phyloP scores from a whole-genome alignment of 2,329 filamentous ascomycete species.

The Dactylellina haptotyla region DNA sequence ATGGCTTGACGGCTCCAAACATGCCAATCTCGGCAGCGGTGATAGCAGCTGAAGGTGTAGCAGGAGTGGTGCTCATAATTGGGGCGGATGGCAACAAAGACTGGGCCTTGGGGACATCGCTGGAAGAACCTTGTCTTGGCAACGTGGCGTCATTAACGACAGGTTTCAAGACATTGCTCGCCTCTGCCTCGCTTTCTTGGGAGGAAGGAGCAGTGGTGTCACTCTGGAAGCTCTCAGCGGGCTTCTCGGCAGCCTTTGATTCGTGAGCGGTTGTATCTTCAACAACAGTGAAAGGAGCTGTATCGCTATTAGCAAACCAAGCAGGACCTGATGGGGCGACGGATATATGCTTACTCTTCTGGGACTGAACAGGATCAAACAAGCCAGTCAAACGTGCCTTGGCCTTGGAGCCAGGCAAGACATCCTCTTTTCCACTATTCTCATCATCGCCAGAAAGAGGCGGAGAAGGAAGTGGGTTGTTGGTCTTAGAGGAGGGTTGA shows the following conservation, averaged over 20 bases:
- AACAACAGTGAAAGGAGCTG: conserved; percentile 46
- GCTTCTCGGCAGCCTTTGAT: conserved; percentile 1
- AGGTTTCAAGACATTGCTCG: conserved; percentile 45
- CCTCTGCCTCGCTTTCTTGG: conserved; percentile 16
- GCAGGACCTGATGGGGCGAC: not conserved
- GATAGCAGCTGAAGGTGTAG: conserved; percentile 34
- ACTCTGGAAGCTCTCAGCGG: conserved; percentile 20
- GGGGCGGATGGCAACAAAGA: conserved; percentile 30
- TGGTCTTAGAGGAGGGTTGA: conserved; percentile 23
- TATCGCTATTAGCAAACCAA: conserved; percentile 1
- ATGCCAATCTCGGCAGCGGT: conserved; percentile 52
- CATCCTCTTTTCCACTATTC: conserved; percentile 39
- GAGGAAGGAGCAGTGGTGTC: conserved; percentile 29
- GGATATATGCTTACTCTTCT: conserved; percentile 23
- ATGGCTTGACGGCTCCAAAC: conserved; percentile 46
- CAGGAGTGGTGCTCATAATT: conserved; percentile 33
- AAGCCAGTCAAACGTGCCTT: conserved; percentile 47
- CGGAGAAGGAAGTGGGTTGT: conserved; percentile 30
- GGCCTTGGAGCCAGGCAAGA: conserved; percentile 38
- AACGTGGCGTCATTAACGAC: conserved; percentile 51
- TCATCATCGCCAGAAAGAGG: conserved; percentile 45
- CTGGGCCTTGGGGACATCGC: conserved; percentile 36
- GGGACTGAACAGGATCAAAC: conserved; percentile 41
- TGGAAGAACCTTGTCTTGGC: conserved; percentile 31
- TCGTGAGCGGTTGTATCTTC: conserved; percentile 24